These are phyloP conservation scores for Hemileia vastatrix DNA, from an alignment of 1,284 basidiomycete species.

Conservation along the genomic window DNA sequence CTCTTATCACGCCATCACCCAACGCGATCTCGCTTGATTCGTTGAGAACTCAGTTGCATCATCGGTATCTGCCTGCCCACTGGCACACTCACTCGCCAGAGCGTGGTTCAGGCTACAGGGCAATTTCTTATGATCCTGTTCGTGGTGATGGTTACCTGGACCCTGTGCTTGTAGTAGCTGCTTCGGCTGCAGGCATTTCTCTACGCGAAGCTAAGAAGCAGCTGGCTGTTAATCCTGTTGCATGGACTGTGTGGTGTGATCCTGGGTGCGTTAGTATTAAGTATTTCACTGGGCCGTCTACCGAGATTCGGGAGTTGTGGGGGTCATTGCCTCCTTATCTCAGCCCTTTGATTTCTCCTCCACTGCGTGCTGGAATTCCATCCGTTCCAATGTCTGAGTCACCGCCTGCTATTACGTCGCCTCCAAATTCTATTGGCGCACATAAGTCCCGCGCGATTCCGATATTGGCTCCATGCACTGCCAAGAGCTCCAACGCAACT, in stretches of 20 bases:
- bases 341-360: neutral
- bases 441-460: conserved; percentile 18
- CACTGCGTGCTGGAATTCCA: no score
- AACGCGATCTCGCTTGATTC: neutral
- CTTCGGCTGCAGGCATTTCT: neutral
- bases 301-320: conserved; percentile 15
- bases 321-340: conserved; percentile 7
- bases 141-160: conserved; percentile 16
- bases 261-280: conserved; percentile 16
- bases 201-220: neutral
- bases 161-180: neutral
- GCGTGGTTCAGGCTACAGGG: conserved; percentile 16
- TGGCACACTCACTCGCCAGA: conserved; percentile 11
- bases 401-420: neutral
- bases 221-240: neutral
- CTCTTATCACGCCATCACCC: neutral
- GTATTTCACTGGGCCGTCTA: neutral
- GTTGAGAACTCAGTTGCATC: neutral
- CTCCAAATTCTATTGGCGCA: no score
- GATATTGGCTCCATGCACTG: conserved; percentile 5
- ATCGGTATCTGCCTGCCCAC: conserved; percentile 9
- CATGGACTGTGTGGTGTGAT: conserved; percentile 16
- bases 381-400: neutral
- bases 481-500: neutral
- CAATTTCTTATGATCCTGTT: conserved; percentile 12